phyloP scores from a whole-genome alignment of 2,329 filamentous ascomycete genomes.

The Aspergillus sojae region DNA sequence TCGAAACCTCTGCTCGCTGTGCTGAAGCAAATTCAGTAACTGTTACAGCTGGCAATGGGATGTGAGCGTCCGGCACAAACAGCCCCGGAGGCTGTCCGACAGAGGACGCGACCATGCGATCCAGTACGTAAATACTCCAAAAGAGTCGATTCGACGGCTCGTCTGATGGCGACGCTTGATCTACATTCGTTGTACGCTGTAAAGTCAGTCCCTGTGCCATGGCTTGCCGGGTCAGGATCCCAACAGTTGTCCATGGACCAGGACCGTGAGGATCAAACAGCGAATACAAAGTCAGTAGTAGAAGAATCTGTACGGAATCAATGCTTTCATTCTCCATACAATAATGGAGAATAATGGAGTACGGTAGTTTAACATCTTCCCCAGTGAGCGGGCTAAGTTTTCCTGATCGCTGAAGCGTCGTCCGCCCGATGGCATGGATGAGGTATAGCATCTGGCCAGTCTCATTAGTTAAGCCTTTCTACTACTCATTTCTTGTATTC shows the following conservation, averaged over 20 bases:
- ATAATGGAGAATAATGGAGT: background rate
- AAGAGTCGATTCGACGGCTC: conserved; percentile 3
- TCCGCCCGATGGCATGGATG: background rate
- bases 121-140: conserved; percentile 8
- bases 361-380: background rate
- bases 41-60: conserved; percentile 9
- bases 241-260: conserved; percentile 7
- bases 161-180: background rate
- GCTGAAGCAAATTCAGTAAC: conserved; percentile 6
- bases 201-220: conserved; percentile 6
- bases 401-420: background rate
- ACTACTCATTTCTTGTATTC: background rate
- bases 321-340: background rate
- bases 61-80: background rate
- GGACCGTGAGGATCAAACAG: background rate
- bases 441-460: background rate
- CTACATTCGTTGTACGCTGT: background rate
- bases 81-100: conserved; percentile 5
- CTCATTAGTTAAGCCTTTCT: background rate
- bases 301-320: background rate
- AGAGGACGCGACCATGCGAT: conserved; percentile 4
- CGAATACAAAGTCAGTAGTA: background rate
- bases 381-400: background rate
- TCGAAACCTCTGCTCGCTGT: background rate
- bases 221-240: conserved; percentile 8